These are phyloP conservation scores for Acanthochlamys bracteata DNA, from an alignment of 106 monocot genomes.

Conservation along the genomic window DNA sequence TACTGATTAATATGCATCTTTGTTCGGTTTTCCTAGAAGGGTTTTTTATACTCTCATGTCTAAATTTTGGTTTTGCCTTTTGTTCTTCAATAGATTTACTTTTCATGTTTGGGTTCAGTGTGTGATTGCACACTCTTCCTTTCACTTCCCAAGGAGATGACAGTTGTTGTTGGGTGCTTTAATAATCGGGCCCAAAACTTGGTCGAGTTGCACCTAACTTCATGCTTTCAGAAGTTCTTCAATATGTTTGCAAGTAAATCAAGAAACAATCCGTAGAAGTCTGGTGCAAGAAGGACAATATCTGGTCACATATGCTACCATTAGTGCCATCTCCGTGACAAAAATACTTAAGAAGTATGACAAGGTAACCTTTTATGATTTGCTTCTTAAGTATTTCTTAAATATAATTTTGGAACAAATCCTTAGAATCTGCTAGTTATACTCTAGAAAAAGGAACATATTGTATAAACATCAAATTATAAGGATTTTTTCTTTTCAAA, in stretches of 20 bases:
- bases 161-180: conserved; percentile 59
- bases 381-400: no score
- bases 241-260: conserved; percentile 30
- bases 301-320: conserved; percentile 76
- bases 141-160: conserved; percentile 70
- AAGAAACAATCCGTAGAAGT: conserved; percentile 18
- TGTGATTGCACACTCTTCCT: conserved; percentile 94
- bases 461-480: no score
- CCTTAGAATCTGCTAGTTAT: no score
- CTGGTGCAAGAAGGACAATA: conserved; percentile 64
- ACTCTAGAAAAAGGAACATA: no score
- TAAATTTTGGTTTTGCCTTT: not conserved
- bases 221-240: conserved; percentile 50
- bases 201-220: conserved; percentile 61
- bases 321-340: conserved; percentile 75
- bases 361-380: conserved; percentile 35
- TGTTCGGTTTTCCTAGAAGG: no score
- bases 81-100: not conserved
- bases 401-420: no score
- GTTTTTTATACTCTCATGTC: no score
- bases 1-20: no score
- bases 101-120: conserved; percentile 28
- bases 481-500: no score
- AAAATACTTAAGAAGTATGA: conserved; percentile 94
- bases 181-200: conserved; percentile 57